Percentiles rank a stretch among this genome's conserved stretches.
phyloP scores from a whole-genome alignment of 352 stramenopile genomes.

The Phytopythium sindhum region DNA sequence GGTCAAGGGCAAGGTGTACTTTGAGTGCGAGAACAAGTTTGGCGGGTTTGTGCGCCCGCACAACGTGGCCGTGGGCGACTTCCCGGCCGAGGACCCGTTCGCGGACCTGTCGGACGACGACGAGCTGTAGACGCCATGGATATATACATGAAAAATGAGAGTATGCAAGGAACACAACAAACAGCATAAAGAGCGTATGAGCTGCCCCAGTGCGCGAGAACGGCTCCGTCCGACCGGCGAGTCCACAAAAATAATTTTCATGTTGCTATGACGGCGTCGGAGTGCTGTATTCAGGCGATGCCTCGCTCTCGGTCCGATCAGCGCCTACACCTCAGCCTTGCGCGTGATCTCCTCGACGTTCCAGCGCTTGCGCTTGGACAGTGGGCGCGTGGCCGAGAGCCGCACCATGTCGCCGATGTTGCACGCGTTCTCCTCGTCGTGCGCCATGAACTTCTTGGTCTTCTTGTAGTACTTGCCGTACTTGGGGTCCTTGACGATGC shows the following conservation, averaged over 20 bases:
- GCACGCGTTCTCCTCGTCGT: slow-evolving; percentile 93
- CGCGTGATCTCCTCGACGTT: slow-evolving; percentile 89
- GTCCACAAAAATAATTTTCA: slow-evolving; percentile 1
- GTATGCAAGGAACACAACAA: no score
- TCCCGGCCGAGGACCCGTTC: slow-evolving; percentile 82
- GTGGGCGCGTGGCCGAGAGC: slow-evolving; percentile 67
- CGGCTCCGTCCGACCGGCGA: background rate
- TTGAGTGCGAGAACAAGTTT: slow-evolving; percentile 89
- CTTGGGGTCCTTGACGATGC: slow-evolving; percentile 93
- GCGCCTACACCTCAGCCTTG: slow-evolving; percentile 77
- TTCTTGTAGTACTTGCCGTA: slow-evolving; percentile 95
- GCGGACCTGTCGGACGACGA: slow-evolving; percentile 69
- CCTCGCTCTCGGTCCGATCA: slow-evolving; percentile 1
- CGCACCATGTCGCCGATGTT: slow-evolving; percentile 89
- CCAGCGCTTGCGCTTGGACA: slow-evolving; percentile 88
- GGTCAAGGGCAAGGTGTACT: slow-evolving; percentile 91
- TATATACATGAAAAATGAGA: background rate
- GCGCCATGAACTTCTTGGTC: slow-evolving; percentile 97
- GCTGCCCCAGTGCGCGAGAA: no score
- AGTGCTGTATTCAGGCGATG: background rate
- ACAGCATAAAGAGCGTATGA: background rate
- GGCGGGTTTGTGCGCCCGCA: slow-evolving; percentile 93
- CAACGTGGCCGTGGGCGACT: slow-evolving; percentile 94
- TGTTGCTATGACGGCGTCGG: background rate
- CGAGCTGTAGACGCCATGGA: slow-evolving; percentile 43